Evolutionary conservation across 2,329 filamentous ascomycete species (phyloP).

Genomic region (Venturia aucupariae): DNA sequence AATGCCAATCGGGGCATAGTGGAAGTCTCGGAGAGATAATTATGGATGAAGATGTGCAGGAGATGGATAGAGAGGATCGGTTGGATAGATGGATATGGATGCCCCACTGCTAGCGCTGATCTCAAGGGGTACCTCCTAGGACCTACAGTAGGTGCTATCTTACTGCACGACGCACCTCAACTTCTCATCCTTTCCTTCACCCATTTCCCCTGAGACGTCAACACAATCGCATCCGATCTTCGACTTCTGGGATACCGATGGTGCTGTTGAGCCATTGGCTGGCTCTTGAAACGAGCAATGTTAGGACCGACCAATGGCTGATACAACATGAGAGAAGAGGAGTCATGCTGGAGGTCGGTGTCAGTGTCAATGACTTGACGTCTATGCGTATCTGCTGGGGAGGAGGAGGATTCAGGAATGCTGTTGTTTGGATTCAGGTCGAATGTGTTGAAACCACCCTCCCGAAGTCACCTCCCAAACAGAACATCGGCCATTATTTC

Average conservation of each 20-base stretch:
- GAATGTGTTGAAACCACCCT: too few relatives aligned
- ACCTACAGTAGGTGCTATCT: not conserved
- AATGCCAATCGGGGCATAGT: not conserved
- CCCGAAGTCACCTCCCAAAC: too few relatives aligned
- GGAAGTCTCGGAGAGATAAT: not conserved
- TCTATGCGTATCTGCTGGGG: too few relatives aligned
- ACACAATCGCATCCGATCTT: not conserved
- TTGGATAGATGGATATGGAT: not conserved
- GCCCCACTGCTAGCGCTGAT: not conserved
- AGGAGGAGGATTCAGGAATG: too few relatives aligned
- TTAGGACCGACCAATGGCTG: not conserved
- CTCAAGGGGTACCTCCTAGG: not conserved
- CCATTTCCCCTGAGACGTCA: not conserved
- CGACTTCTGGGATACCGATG: not conserved
- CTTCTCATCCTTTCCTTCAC: not conserved
- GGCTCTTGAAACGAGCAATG: constrained; percentile 2
- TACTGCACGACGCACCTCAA: not conserved
- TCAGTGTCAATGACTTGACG: too few relatives aligned
- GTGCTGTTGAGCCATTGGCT: not conserved
- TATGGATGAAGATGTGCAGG: not conserved
- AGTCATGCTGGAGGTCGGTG: too few relatives aligned
- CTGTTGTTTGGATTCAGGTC: too few relatives aligned
- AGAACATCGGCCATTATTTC: too few relatives aligned
- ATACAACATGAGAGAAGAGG: not conserved
- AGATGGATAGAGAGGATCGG: not conserved